Conservation (phyloP, 1,284 basidiomycete species). For the Naganishia sp. region DNA sequence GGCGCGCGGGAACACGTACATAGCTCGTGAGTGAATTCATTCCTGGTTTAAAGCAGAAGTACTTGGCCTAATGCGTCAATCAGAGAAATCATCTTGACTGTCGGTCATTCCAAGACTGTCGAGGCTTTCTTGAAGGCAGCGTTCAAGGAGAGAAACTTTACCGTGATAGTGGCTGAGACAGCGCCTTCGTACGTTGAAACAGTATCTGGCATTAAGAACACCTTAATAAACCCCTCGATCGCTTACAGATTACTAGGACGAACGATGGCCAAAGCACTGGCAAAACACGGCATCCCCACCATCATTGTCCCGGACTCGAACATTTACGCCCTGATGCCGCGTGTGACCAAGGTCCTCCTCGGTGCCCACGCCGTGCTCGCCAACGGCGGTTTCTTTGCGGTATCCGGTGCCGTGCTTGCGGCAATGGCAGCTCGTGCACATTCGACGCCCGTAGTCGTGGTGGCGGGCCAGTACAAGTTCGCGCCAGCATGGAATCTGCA, state of each 20-base stretch:
- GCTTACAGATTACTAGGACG: conserved; percentile 73
- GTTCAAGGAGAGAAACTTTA: conserved; percentile 87
- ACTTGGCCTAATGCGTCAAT: conserved; percentile 1
- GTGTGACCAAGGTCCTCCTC: conserved; percentile 93
- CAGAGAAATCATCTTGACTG: conserved; percentile 93
- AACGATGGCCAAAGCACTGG: conserved; percentile 76
- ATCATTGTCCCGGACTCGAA: conserved; percentile 94
- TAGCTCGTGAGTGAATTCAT: conserved; percentile 69
- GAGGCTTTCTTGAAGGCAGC: conserved; percentile 89
- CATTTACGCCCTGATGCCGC: conserved; percentile 92
- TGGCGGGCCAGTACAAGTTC: conserved; percentile 93
- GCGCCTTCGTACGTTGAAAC: conserved; percentile 71
- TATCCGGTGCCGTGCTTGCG: conserved; percentile 78
- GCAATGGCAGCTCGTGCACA: conserved; percentile 89
- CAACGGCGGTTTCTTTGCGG: conserved; percentile 91
- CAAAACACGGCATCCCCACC: conserved; percentile 79
- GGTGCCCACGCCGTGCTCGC: conserved; percentile 92
- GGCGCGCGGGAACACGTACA: conserved; percentile 95
- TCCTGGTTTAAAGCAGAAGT: neutral
- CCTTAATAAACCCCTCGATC: conserved; percentile 5
- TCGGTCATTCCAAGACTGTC: conserved; percentile 94
- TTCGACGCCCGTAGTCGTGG: conserved; percentile 89
- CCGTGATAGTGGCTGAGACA: conserved; percentile 93
- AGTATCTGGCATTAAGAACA: neutral
- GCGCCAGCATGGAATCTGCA: conserved; percentile 92